Evolutionary conservation across 106 monocot species (phyloP), one percentile per base, ranked within the genome.

Genomic region (Agapanthus africanus): DNA sequence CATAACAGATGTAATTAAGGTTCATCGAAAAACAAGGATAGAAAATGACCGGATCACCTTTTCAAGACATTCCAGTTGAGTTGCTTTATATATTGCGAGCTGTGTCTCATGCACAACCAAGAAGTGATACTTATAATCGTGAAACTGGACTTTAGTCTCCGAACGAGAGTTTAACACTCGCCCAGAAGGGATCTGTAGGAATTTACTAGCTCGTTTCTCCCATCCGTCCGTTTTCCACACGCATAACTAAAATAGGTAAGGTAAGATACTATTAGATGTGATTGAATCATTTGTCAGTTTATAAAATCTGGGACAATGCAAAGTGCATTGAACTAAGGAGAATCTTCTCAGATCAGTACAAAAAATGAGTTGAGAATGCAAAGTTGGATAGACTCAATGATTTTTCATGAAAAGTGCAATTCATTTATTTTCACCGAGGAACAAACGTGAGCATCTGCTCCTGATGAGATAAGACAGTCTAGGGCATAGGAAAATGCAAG

Each of bases 361-460:
- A n/a, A 73, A 23, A 56, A 77, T 36, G 71, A 69, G 64, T 15
- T 54, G 13, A n/a, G n/a, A n/a, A n/a, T n/a, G 34, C n/a, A n/a
- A n/a, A n/a, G n/a, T n/a, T n/a, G n/a, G n/a, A n/a, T n/a, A n/a
- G n/a, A n/a, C n/a, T n/a, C n/a, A n/a, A n/a, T n/a, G n/a, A n/a
- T n/a, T n/a, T n/a, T n/a, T n/a, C n/a, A n/a, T n/a, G n/a, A n/a
- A n/a, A n/a, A n/a, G n/a, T n/a, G n/a, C n/a, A n/a, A n/a, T n/a
- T n/a, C n/a, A n/a, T n/a, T n/a, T n/a, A n/a, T n/a, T n/a, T 38
- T 39, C 38, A 13, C 19, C 23, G 25, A 33, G 4, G n/a, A 66
- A 44, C 60, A 37, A 71, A 84, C 90, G 80, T 83, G 90, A 72
- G 85, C 74, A 81, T 90, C 90, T 39, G 78, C 86, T 68, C 90